phyloP scores from a whole-genome alignment of 177 flowering plant genomes.

The Vitis hybrid region DNA sequence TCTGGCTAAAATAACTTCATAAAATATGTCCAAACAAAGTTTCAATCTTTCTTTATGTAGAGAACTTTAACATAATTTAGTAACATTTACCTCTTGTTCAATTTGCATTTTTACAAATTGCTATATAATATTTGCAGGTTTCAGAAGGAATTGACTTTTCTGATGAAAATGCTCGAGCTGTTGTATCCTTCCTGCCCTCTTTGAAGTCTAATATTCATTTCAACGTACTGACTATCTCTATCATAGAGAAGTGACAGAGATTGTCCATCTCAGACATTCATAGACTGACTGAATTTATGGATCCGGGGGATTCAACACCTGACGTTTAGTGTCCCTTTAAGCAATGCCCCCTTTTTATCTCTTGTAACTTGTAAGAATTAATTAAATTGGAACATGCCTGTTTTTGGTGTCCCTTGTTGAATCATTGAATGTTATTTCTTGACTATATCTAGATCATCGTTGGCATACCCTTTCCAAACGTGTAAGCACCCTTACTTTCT shows the following conservation, averaged over 20 bases:
- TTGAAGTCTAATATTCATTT: not conserved
- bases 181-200: conserved; percentile 74
- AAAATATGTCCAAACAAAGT: no score
- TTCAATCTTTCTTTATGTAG: no score
- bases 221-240: not conserved
- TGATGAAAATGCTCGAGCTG: conserved; percentile 92
- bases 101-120: not conserved
- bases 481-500: conserved; percentile 44
- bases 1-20: no score
- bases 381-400: not conserved
- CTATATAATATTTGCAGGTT: conserved; percentile 54
- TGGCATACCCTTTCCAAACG: conserved; percentile 95
- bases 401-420: not conserved
- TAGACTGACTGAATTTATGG: not conserved
- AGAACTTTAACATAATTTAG: no score
- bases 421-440: conserved; percentile 28
- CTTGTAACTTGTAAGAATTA: not conserved
- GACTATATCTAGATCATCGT: conserved; percentile 72
- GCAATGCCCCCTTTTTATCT: not conserved
- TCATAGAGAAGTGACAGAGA: not conserved
- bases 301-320: not conserved
- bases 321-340: not conserved
- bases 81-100: not conserved
- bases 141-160: conserved; percentile 98
- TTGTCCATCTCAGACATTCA: not conserved